Evolutionary conservation across 2,329 filamentous ascomycete genomes (phyloP).

Genomic region (Aureobasidium subglaciale): DNA sequence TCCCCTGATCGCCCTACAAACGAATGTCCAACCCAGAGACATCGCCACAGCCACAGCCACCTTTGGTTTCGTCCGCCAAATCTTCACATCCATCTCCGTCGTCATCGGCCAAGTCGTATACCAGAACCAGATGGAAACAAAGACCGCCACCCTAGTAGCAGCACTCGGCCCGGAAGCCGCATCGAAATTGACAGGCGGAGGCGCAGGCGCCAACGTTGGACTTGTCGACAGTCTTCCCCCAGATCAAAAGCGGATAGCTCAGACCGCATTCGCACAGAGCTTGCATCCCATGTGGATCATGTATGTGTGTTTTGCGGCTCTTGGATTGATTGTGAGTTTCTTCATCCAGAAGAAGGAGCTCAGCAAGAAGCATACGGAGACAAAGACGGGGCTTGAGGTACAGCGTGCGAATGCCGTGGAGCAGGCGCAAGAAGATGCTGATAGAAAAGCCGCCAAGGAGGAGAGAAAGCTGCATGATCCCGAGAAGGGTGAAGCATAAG

Average conservation of each 20-base stretch:
- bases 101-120: slow-evolving; percentile 69
- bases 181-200: slow-evolving; percentile 48
- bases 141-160: slow-evolving; percentile 41
- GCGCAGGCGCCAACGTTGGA: slow-evolving; percentile 55
- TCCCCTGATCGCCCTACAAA: slow-evolving; percentile 59
- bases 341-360: slow-evolving; percentile 37
- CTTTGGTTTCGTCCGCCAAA: slow-evolving; percentile 58
- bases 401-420: slow-evolving; percentile 33
- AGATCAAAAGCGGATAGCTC: slow-evolving; percentile 36
- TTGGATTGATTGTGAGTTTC: slow-evolving; percentile 34
- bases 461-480: slow-evolving; percentile 10
- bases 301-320: slow-evolving; percentile 36
- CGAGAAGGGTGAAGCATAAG: slow-evolving; percentile 8
- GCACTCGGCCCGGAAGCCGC: slow-evolving; percentile 48
- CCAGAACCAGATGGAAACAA: slow-evolving; percentile 61
- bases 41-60: slow-evolving; percentile 59
- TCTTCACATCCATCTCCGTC: slow-evolving; percentile 59
- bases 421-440: slow-evolving; percentile 23
- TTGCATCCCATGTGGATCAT: slow-evolving; percentile 45
- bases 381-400: slow-evolving; percentile 42
- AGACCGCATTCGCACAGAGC: slow-evolving; percentile 37
- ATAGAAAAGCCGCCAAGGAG: slow-evolving; percentile 14
- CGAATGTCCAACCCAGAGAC: slow-evolving; percentile 51
- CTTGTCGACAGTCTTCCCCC: slow-evolving; percentile 48
- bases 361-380: slow-evolving; percentile 39